A percentile compares a stretch with the other conserved stretches of the same genome.
Evolutionary conservation across 2,329 filamentous ascomycete genomes (phyloP).

Genomic region (Nemania sp.): DNA sequence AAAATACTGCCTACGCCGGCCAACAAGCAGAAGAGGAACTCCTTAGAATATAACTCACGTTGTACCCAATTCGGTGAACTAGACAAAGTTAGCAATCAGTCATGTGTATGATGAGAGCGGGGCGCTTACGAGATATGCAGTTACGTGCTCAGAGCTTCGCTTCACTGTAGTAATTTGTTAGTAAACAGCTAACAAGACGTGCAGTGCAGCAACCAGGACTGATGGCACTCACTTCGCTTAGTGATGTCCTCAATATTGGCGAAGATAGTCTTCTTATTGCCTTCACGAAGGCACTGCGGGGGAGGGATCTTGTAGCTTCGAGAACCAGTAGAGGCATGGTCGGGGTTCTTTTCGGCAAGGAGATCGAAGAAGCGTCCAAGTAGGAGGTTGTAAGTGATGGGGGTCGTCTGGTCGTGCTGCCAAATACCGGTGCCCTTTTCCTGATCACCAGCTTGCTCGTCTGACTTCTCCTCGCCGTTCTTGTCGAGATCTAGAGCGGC

Average conservation of each 20-base stretch:
- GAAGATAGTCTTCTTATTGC: conserved; percentile 99
- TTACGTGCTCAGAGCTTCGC: conserved; percentile 97
- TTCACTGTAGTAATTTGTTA: conserved; percentile 69
- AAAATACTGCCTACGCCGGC: neutral
- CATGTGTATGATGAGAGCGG: neutral
- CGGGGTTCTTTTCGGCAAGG: conserved; percentile 95
- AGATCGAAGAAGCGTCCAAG: conserved; percentile 94
- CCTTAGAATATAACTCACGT: conserved; percentile 55
- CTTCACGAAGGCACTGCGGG: conserved; percentile 98
- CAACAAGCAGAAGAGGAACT: neutral
- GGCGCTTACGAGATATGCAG: conserved; percentile 75
- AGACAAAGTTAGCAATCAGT: conserved; percentile 13
- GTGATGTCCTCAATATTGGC: conserved; percentile 99
- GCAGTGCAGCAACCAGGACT: neutral
- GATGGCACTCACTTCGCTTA: conserved; percentile 73
- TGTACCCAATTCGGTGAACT: conserved; percentile 96
- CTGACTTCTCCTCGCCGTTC: conserved; percentile 60
- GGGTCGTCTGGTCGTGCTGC: conserved; percentile 80
- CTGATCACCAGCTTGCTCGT: conserved; percentile 77
- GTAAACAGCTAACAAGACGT: neutral
- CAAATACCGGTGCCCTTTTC: conserved; percentile 91
- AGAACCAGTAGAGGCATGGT: conserved; percentile 86
- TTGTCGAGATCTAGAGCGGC: conserved; percentile 73
- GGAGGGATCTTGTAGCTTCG: conserved; percentile 99
- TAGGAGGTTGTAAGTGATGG: conserved; percentile 86